phyloP scores from a whole-genome alignment of 148 eudicot genomes.

The Arctostaphylos glauca region DNA sequence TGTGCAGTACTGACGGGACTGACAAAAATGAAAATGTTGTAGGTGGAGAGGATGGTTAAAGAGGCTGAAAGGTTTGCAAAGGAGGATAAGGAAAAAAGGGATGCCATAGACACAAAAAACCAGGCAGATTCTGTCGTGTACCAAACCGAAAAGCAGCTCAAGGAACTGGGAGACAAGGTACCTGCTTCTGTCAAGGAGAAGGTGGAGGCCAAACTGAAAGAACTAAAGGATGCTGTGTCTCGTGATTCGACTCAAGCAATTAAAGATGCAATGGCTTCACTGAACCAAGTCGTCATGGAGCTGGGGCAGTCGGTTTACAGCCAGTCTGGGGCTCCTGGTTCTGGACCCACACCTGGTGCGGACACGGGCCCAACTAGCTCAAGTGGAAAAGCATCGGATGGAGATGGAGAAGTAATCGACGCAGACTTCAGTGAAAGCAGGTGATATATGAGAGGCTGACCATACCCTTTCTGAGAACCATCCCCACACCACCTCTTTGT shows the following conservation, averaged over 20 bases:
- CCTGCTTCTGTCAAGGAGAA: slow-evolving; percentile 53
- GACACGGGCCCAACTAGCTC: slow-evolving; percentile 29
- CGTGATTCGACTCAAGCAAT: slow-evolving; percentile 55
- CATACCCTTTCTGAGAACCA: no score
- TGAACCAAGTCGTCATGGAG: slow-evolving; percentile 71
- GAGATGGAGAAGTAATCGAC: slow-evolving; percentile 65
- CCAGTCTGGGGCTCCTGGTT: slow-evolving; percentile 44
- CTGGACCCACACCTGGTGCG: slow-evolving; percentile 31
- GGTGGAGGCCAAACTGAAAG: slow-evolving; percentile 57
- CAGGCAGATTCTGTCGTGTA: slow-evolving; percentile 64
- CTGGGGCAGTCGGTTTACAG: slow-evolving; percentile 61
- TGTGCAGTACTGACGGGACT: neutral
- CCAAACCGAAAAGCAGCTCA: slow-evolving; percentile 74
- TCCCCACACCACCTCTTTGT: no score
- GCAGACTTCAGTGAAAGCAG: slow-evolving; percentile 17
- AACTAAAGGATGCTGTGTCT: slow-evolving; percentile 51
- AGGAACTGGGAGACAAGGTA: slow-evolving; percentile 70
- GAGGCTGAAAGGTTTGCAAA: slow-evolving; percentile 69
- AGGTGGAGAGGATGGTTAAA: slow-evolving; percentile 75
- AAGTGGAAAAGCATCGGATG: slow-evolving; percentile 27
- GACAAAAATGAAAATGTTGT: slow-evolving; percentile 2
- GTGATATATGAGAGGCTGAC: neutral
- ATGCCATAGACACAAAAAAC: slow-evolving; percentile 75
- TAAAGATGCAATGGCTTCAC: slow-evolving; percentile 66
- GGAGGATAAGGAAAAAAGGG: slow-evolving; percentile 76